These are phyloP conservation scores for Digitaria exilis DNA, from an alignment of 202 grass and related monocot species.

Conservation along the genomic window DNA sequence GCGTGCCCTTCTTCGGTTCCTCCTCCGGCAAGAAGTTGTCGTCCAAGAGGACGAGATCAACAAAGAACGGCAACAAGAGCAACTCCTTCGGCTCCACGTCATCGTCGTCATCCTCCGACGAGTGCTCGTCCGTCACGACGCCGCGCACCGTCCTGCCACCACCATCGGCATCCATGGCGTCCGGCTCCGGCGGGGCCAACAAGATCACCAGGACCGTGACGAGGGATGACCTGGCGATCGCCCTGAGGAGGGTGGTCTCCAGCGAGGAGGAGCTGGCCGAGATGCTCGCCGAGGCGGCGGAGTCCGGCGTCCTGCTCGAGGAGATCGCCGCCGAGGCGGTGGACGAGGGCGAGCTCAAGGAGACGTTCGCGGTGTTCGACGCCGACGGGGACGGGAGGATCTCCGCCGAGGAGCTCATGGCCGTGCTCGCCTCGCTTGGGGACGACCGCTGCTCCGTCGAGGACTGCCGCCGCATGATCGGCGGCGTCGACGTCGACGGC, in stretches of 20 bases:
- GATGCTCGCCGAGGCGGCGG: constrained; percentile 46
- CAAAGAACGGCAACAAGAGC: constrained; percentile 24
- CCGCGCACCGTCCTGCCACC: constrained; percentile 49
- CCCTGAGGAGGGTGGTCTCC: constrained; percentile 48
- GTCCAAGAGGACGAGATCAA: constrained; percentile 11
- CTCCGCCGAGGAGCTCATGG: constrained; percentile 66
- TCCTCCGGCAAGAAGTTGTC: background rate
- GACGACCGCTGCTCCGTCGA: constrained; percentile 62
- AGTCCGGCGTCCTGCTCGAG: constrained; percentile 4
- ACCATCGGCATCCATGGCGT: no score
- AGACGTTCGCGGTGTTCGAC: constrained; percentile 71
- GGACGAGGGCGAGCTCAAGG: constrained; percentile 62
- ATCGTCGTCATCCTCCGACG: constrained; percentile 53
- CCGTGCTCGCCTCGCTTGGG: constrained; percentile 56
- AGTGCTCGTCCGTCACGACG: constrained; percentile 37
- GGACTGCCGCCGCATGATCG: constrained; percentile 77
- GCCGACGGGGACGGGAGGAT: constrained; percentile 76
- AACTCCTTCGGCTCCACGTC: constrained; percentile 47
- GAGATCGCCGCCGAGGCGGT: constrained; percentile 22
- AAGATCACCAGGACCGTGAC: no score
- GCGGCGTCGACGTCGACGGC: constrained; percentile 67
- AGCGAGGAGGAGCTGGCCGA: constrained; percentile 54
- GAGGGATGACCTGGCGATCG: constrained; percentile 59
- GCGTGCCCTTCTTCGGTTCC: constrained; percentile 39
- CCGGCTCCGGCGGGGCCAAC: no score